Conservation (phyloP, 169 alveolate genomes). For the Plasmodium coatneyi region DNA sequence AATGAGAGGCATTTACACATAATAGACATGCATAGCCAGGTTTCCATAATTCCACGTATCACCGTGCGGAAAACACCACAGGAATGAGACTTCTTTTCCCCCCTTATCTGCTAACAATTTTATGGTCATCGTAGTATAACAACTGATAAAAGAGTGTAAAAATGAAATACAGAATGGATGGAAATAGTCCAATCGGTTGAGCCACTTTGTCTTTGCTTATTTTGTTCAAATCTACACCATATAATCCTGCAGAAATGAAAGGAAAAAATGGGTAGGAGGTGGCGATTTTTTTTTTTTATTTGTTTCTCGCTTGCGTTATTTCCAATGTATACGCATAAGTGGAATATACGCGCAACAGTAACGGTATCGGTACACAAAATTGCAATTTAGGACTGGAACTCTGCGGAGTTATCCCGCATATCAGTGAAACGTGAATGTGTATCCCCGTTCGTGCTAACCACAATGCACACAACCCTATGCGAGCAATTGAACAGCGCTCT, state of each 20-base stretch:
- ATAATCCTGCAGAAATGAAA: slow-evolving; percentile 55
- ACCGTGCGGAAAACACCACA: background rate
- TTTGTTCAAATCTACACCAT: slow-evolving; percentile 77
- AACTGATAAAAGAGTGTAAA: slow-evolving; percentile 85
- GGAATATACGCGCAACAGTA: background rate
- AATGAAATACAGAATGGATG: slow-evolving; percentile 88
- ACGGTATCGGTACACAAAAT: background rate
- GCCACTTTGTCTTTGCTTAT: slow-evolving; percentile 80
- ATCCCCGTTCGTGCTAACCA: background rate
- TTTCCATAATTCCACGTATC: background rate
- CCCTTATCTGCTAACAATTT: slow-evolving; percentile 64
- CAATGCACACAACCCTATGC: background rate
- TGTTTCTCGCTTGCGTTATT: background rate
- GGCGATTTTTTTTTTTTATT: background rate
- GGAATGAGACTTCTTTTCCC: slow-evolving; percentile 1
- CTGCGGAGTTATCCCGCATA: background rate
- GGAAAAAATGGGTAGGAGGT: background rate
- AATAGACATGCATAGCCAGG: slow-evolving; percentile 19
- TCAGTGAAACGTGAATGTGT: background rate
- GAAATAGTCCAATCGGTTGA: slow-evolving; percentile 92
- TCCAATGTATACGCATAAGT: background rate
- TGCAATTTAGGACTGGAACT: background rate
- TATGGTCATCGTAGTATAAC: slow-evolving; percentile 78
- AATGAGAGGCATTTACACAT: background rate
- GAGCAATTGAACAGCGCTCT: background rate